Conservation (phyloP, 495 filamentous ascomycete genomes). For the Articulospora tetracladia region DNA sequence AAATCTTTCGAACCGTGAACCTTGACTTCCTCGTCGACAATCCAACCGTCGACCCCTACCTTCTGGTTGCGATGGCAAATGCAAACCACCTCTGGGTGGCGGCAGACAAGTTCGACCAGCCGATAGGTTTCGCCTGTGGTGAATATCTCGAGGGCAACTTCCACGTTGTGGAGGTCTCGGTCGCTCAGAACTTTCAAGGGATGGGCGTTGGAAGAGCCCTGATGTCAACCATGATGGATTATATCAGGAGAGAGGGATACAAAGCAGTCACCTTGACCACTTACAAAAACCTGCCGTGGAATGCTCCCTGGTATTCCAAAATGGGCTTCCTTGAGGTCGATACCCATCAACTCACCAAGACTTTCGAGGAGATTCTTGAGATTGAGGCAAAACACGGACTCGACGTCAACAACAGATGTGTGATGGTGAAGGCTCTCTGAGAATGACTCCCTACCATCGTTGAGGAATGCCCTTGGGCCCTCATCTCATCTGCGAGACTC, state of each 20-base stretch:
- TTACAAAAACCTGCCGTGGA: slow-evolving; percentile 21
- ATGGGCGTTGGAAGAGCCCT: slow-evolving; percentile 22
- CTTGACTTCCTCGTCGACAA: slow-evolving; percentile 18
- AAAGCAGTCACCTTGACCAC: slow-evolving; percentile 22
- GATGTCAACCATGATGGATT: slow-evolving; percentile 19
- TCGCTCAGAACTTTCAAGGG: slow-evolving; percentile 21
- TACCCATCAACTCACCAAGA: slow-evolving; percentile 8
- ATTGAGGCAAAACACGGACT: slow-evolving; percentile 16
- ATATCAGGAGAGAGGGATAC: slow-evolving; percentile 16
- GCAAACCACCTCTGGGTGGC: slow-evolving; percentile 23
- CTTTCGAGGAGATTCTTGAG: slow-evolving; percentile 16
- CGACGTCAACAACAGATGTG: slow-evolving; percentile 16
- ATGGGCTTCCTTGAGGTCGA: slow-evolving; percentile 22
- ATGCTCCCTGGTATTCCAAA: slow-evolving; percentile 24
- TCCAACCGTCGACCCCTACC: slow-evolving; percentile 11
- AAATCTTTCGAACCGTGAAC: slow-evolving; percentile 20
- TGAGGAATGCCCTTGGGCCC: neutral
- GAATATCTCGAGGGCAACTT: slow-evolving; percentile 21
- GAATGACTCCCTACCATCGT: neutral
- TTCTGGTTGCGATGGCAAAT: slow-evolving; percentile 9
- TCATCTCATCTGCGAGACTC: neutral
- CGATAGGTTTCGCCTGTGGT: slow-evolving; percentile 23
- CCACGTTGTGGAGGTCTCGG: slow-evolving; percentile 23
- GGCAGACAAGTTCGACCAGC: slow-evolving; percentile 19
- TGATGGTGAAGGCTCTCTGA: slow-evolving; percentile 23